These are phyloP conservation scores for Kockovaella imperatae DNA, from an alignment of 768 basidiomycete genomes.

Conservation along the genomic window DNA sequence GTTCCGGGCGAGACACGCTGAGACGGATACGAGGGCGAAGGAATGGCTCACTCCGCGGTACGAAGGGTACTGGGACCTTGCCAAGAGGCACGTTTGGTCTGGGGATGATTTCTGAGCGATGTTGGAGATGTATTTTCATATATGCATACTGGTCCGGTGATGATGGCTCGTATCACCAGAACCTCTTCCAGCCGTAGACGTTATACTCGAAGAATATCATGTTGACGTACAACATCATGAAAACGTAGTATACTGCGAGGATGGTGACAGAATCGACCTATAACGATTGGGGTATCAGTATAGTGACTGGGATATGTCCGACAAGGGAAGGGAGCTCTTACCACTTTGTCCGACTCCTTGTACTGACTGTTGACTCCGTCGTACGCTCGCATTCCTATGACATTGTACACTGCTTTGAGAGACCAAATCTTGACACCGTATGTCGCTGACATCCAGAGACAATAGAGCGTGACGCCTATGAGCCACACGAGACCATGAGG, in stretches of 20 bases:
- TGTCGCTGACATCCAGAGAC: conserved; percentile 2
- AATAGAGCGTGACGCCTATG: not conserved
- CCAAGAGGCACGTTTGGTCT: conserved; percentile 57
- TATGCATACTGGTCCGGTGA: too few relatives aligned
- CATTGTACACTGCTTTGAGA: not conserved
- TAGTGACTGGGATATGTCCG: too few relatives aligned
- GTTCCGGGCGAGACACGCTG: conserved; percentile 61
- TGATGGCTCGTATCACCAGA: too few relatives aligned
- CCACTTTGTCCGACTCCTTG: conserved; percentile 3
- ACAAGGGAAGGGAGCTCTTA: not conserved
- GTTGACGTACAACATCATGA: not conserved
- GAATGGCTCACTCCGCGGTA: conserved; percentile 76
- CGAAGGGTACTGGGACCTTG: conserved; percentile 88
- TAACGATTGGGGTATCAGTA: not conserved
- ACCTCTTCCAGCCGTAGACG: not conserved
- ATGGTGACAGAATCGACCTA: conserved; percentile 9
- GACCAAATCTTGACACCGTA: conserved; percentile 7
- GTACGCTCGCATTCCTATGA: not conserved
- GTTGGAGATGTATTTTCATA: too few relatives aligned
- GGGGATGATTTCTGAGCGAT: conserved; percentile 29
- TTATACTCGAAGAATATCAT: conserved; percentile 6
- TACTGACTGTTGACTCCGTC: conserved; percentile 4
- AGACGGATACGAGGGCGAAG: conserved; percentile 66
- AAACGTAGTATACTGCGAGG: not conserved
- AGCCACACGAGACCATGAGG: conserved; percentile 5